Conservation (phyloP, 192 early-diverging fungal genomes). For the Backusella circina region DNA sequence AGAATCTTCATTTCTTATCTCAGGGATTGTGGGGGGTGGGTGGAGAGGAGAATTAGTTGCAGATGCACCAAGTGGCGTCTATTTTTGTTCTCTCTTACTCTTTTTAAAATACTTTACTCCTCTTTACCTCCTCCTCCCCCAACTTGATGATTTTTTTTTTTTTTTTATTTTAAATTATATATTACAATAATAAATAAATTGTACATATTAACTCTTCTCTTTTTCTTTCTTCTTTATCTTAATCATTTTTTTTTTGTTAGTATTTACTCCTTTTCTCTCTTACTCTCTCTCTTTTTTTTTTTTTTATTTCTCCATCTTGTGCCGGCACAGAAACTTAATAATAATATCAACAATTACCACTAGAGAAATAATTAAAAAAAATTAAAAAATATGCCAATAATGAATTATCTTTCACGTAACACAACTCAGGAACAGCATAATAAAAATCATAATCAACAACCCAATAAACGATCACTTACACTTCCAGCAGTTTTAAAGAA, state of each 20-base stretch:
- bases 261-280: background rate
- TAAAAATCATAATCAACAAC: background rate
- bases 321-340: background rate
- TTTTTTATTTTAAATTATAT: background rate
- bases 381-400: constrained; percentile 11
- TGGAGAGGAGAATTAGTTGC: too few relatives aligned
- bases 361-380: background rate
- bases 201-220: background rate
- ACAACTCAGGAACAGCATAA: constrained; percentile 5
- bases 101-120: background rate
- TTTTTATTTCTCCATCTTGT: background rate
- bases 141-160: background rate
- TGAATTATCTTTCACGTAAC: constrained; percentile 15
- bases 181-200: background rate
- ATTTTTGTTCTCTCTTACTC: background rate
- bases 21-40: too few relatives aligned
- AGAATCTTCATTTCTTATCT: too few relatives aligned
- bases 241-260: background rate
- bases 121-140: background rate
- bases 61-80: too few relatives aligned
- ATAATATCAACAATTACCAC: background rate
- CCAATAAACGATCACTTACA: constrained; percentile 10
- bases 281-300: background rate
- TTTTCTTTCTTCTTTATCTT: background rate
- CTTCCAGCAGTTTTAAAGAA: constrained; percentile 11